A percentile compares a stretch with the other conserved stretches of the same genome.
Conservation (phyloP, 306 rosid species). For the Inga laurina region DNA sequence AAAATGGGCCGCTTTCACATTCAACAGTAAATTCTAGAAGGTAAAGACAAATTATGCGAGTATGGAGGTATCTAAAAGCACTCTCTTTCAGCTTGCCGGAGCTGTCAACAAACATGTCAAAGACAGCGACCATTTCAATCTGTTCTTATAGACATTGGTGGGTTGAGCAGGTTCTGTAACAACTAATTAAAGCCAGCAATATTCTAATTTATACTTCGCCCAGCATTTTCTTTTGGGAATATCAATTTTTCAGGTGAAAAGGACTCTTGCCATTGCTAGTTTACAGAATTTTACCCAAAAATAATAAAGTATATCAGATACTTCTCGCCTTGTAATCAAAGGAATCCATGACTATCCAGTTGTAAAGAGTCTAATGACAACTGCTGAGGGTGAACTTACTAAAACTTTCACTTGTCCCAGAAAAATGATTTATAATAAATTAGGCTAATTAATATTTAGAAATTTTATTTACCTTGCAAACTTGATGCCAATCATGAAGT, state of each 20-base stretch:
- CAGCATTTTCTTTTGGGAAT: not conserved
- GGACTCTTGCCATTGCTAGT: not conserved
- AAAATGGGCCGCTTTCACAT: not conserved
- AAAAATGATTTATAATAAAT: constrained; percentile 23
- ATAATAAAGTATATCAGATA: not conserved
- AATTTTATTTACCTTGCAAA: constrained; percentile 65
- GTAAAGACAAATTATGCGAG: not conserved
- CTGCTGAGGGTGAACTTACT: not conserved
- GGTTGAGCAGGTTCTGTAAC: not conserved
- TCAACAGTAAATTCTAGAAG: not conserved
- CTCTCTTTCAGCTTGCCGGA: not conserved
- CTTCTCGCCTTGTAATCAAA: not conserved
- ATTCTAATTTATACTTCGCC: not conserved
- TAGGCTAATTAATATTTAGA: not conserved
- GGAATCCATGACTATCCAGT: not conserved
- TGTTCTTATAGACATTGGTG: not conserved
- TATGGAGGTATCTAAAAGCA: not conserved
- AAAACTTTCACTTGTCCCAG: constrained; percentile 18
- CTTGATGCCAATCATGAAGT: constrained; percentile 93
- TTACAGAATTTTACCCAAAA: not conserved
- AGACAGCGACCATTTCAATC: not conserved
- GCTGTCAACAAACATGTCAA: not conserved
- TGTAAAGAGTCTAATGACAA: constrained; percentile 6
- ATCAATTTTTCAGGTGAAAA: not conserved
- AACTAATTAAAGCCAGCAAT: not conserved